Evolutionary conservation across 2,329 filamentous ascomycete species (phyloP).

Genomic region (Colletotrichum higginsianum): DNA sequence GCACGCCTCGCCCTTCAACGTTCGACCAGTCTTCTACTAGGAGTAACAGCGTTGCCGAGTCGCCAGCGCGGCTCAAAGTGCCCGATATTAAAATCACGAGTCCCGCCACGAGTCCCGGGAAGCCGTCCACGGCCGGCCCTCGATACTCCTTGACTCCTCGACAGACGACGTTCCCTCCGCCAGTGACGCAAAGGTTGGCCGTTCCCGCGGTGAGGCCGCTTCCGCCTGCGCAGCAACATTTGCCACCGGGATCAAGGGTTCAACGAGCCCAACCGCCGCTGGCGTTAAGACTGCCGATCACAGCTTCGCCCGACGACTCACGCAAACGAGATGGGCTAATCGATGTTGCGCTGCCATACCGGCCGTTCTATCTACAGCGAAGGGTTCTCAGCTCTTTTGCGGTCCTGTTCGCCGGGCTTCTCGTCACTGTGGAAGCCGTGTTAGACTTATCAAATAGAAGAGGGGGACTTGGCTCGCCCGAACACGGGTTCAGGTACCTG

Average conservation of each 20-base stretch:
- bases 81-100: conserved; percentile 35
- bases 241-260: background rate
- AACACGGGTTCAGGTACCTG: conserved; percentile 50
- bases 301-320: background rate
- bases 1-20: conserved; percentile 35
- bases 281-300: conserved; percentile 1
- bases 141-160: conserved; percentile 27
- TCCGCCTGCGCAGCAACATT: background rate
- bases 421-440: conserved; percentile 50
- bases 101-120: conserved; percentile 30
- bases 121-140: conserved; percentile 10
- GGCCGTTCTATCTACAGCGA: conserved; percentile 54
- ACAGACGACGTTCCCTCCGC: conserved; percentile 8
- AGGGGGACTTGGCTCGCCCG: conserved; percentile 48
- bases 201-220: conserved; percentile 15
- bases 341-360: conserved; percentile 52
- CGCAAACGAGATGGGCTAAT: conserved; percentile 43
- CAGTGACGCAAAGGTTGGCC: conserved; percentile 9
- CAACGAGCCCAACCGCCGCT: conserved; percentile 7
- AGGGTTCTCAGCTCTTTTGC: conserved; percentile 51
- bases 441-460: conserved; percentile 51
- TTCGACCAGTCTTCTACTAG: background rate
- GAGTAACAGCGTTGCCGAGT: background rate
- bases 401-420: conserved; percentile 48
- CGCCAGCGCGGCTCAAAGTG: background rate